Base-by-base conservation (phyloP, 2,329 filamentous ascomycete genomes). In the Fusarium palustre region DNA sequence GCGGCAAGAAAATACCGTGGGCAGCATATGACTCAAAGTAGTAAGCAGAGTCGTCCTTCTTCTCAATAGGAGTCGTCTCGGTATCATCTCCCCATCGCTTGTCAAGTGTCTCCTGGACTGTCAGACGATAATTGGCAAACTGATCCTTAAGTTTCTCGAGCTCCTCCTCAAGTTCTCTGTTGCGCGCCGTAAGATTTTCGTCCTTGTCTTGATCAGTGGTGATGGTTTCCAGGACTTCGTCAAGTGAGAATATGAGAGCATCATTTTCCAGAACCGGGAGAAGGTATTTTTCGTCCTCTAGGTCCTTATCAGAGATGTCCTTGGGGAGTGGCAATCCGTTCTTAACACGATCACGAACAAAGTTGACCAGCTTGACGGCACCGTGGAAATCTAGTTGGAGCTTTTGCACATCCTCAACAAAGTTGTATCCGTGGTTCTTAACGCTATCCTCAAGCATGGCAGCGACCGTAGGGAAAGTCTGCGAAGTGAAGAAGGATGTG, bases 211-310 rank as follows among this genome's bases (percentile, higher is more conserved):
- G 59, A 43, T 83, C 81, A 16, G 84, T 83, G 22, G 68, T 55
- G 22, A 67, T 59, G 34, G 53, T 50, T 53, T 78, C 77, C 15
- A 97, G 83, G 15, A 82, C 69, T 66, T 97, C 96, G 68, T 97
- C 95, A 22, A 99, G 84, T 58, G 88, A 92, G 76, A 97, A 94
- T 33, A 99, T 88, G 55, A 98, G 83, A 6, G 94, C 92, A 77
- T 99, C 96, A 71, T 97, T 93, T 61, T 96, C 91, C 10, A 99
- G 81, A 6, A 94, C 90, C 0, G 96, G 96, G 76, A 92, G 91
- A 61, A 99, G 84, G 76, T 90, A 97, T 69, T 87, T 85, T 68
- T 98, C 95, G 65, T 93, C 88, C n/a, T 89, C 85, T 66, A 97
- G 89, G 28, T 89, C 83, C 3, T 83, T 81, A 36, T 82, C 82